phyloP scores from a whole-genome alignment of 768 basidiomycete species.

The Cystoderma amianthinum region DNA sequence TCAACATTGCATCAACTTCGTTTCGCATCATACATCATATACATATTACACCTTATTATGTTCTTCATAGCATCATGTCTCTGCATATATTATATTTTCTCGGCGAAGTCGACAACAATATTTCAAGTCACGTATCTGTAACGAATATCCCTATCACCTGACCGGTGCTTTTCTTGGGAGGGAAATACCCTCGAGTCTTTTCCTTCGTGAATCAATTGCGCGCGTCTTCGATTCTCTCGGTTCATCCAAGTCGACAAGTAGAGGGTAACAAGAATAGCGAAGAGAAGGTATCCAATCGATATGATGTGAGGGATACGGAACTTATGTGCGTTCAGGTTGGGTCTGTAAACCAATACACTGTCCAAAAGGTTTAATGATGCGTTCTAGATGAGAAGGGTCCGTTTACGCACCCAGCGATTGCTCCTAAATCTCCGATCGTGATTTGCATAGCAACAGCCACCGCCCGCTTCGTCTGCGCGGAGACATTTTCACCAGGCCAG shows the following conservation, averaged over 20 bases:
- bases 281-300: slow-evolving; percentile 51
- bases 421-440: slow-evolving; percentile 53
- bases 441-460: slow-evolving; percentile 60
- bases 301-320: slow-evolving; percentile 54
- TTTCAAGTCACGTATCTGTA: slow-evolving; percentile 32
- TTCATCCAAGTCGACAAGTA: slow-evolving; percentile 43
- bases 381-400: neutral
- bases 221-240: slow-evolving; percentile 41
- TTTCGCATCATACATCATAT: neutral
- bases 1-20: neutral
- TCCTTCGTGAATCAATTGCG: slow-evolving; percentile 14
- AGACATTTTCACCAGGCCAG: slow-evolving; percentile 66
- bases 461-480: slow-evolving; percentile 60
- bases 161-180: slow-evolving; percentile 17
- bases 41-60: neutral
- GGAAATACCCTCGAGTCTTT: slow-evolving; percentile 12
- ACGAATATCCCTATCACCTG: slow-evolving; percentile 30
- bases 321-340: slow-evolving; percentile 33
- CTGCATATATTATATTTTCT: slow-evolving; percentile 1
- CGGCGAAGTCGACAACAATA: neutral
- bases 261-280: slow-evolving; percentile 33
- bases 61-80: neutral
- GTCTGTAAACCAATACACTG: slow-evolving; percentile 50
- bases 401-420: slow-evolving; percentile 37
- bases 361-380: neutral